These are phyloP conservation scores for Debaryomycetaceae sp. DNA, from an alignment of 1,139 yeast species.

Conservation along the genomic window DNA sequence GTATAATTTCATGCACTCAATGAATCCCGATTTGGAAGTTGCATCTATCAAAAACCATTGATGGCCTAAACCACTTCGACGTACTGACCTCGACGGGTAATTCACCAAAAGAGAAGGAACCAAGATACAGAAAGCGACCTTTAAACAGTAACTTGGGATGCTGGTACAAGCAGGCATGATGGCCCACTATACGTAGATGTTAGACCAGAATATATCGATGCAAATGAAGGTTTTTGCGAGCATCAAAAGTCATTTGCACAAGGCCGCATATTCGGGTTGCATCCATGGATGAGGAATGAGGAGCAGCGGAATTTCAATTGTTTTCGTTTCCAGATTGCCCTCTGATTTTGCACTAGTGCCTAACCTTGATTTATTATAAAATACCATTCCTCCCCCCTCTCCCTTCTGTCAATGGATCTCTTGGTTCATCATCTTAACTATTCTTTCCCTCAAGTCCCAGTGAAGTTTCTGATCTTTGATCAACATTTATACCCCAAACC, in stretches of 20 bases:
- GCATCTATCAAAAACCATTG: not conserved
- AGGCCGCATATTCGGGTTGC: too few relatives aligned
- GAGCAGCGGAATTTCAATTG: conserved; percentile 4
- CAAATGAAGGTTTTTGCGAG: too few relatives aligned
- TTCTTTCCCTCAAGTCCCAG: not conserved
- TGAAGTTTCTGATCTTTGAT: not conserved
- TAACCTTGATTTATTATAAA: conserved; percentile 4
- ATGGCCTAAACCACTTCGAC: conserved; percentile 4
- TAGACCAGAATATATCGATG: too few relatives aligned
- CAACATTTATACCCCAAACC: conserved; percentile 6
- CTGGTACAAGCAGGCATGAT: too few relatives aligned
- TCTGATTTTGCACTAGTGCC: conserved; percentile 4
- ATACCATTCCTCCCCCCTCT: conserved; percentile 3
- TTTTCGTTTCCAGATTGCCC: not conserved
- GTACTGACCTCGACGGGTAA: conserved; percentile 7
- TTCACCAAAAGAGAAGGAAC: too few relatives aligned
- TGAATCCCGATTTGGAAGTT: conserved; percentile 8
- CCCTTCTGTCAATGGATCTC: too few relatives aligned
- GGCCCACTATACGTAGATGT: too few relatives aligned
- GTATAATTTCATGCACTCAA: conserved; percentile 8
- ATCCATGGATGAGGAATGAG: not conserved
- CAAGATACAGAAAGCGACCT: too few relatives aligned
- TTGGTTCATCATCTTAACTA: conserved; percentile 1
- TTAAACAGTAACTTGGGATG: too few relatives aligned
- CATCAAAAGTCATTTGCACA: too few relatives aligned